A percentile compares a stretch with the other conserved stretches of the same genome.
Evolutionary conservation across 169 alveolate genomes (phyloP).

Genomic region (Plasmodium blacklocki): DNA sequence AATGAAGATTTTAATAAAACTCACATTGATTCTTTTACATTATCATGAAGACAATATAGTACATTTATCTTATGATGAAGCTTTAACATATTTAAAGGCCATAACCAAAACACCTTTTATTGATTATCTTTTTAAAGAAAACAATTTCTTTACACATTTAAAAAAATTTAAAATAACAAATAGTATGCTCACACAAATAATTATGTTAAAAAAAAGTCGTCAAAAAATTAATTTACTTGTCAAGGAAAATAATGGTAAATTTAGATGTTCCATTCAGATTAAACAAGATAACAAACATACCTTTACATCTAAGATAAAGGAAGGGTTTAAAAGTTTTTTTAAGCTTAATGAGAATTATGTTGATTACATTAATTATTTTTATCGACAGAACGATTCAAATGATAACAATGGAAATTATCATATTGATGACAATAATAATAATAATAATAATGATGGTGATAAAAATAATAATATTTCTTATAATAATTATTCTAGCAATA

Average conservation of each 20-base stretch:
- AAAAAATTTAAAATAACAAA: conserved; percentile 41
- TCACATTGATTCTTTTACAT: conserved; percentile 18
- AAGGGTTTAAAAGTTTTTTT: too few species aligned
- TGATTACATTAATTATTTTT: too few species aligned
- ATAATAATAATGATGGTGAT: too few species aligned
- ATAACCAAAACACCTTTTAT: conserved; percentile 34
- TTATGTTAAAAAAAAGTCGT: conserved; percentile 24
- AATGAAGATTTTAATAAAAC: conserved; percentile 39
- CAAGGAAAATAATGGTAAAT: conserved; percentile 2
- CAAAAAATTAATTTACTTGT: conserved; percentile 27
- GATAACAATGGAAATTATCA: too few species aligned
- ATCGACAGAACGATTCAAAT: too few species aligned
- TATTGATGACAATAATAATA: too few species aligned
- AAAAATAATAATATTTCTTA: too few species aligned
- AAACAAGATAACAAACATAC: not conserved
- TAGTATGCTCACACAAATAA: conserved; percentile 33
- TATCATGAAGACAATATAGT: conserved; percentile 30
- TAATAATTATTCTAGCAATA: not conserved
- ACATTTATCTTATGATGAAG: conserved; percentile 38
- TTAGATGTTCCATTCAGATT: conserved; percentile 3
- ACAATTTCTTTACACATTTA: conserved; percentile 21
- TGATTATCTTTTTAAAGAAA: conserved; percentile 40
- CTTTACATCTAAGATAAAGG: not conserved
- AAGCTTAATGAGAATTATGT: too few species aligned
- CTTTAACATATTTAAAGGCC: conserved; percentile 39